Evolutionary conservation across 1,284 basidiomycete genomes (phyloP), one percentile per base, ranked within the genome.

Genomic region (Cryptococcus maquisensis): DNA sequence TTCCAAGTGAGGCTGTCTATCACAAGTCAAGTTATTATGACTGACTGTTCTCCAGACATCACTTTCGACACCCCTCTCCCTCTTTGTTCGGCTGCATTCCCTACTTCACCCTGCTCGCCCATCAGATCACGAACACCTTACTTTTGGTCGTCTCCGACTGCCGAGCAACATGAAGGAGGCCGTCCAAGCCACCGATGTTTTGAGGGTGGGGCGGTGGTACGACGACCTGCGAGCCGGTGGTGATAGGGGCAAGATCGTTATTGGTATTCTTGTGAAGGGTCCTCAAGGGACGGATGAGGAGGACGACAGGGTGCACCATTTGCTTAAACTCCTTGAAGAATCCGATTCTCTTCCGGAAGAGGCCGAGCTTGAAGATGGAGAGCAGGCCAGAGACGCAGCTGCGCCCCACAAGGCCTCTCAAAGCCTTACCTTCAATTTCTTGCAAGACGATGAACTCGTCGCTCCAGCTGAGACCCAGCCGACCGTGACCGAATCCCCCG

Each of bases 81-180:
- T 81, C 18, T 81, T 91, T 68, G 77, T 90, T 52, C 82, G 83
- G 35, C 67, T 91, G 24, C 84, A 84, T 54, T 73, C 81, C 32
- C 74, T 82, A n/a, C 73, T 90, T 44, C 67, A 74, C 50, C 75
- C 77, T 23, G 67, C 73, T 41, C 65, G 64, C 20, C 57, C 66
- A 6, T 56, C 56, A 36, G 67, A 71, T 56, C 64, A 67, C 53
- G 57, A 63, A n/a, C 68, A 69, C 49, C 62, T 72, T 16, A 72
- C 70, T 7, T 76, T 74, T 75, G 81, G 51, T 64, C 79, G 45
- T 37, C 68, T 73, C 50, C 56, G 59, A 18, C 63, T 76, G 6
- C 76, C 76, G 5, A 15, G 64, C 1, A 59, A 65, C 26, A 54
- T 77, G 26, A 65, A 71, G 55, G 73, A 75, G 43, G 66, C 67